Base-by-base conservation (phyloP, 1,139 yeast genomes). In the Suhomyces yuchorum region DNA sequence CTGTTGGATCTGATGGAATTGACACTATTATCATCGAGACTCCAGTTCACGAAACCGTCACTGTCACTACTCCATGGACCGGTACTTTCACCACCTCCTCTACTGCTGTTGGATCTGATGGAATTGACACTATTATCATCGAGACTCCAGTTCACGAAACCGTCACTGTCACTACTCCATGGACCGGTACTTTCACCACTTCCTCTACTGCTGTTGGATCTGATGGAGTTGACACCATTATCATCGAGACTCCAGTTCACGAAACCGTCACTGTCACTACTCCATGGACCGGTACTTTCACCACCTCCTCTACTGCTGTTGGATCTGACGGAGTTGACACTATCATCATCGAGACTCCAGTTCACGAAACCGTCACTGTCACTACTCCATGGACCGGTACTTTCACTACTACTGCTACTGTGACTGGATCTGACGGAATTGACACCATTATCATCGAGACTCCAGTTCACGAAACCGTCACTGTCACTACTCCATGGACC, bases 251-350 rank as follows among this genome's bases (percentile, higher is more conserved):
- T 20, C 37, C 37, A 19, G 8, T 7, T 17, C 15, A 11, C 7
- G 7, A 17, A n/a, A 20, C 38, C 17, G 23, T 19, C 5, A 20
- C 22, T 18, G 23, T 5, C 6, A 34, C 37, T 11, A 34, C 14
- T 18, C 12, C 37, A 11, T 18, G 23, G 15, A 34, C 37, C 14
- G 38, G 26, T 6, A 35, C 17, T 35, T n/a, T 20, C 11, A 35
- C 38, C 17, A 35, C 23, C 18, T 18, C 37, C 37, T 18, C 37
- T n/a, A 35, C 38, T 20, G 38, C 26, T 20, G 12, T 15, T 35
- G 38, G 38, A n/a, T 35, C 38, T 6, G 38, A 35, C 18, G 38
- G 38, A 20, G 14, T 20, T 20, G 17, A 22, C 15, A 35, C 38
- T 11, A 26, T 35, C 6, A 35, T 35, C 26, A n/a, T 35, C 3